Base-by-base conservation (phyloP, 768 basidiomycete species). In the Collybiopsis confluens region DNA sequence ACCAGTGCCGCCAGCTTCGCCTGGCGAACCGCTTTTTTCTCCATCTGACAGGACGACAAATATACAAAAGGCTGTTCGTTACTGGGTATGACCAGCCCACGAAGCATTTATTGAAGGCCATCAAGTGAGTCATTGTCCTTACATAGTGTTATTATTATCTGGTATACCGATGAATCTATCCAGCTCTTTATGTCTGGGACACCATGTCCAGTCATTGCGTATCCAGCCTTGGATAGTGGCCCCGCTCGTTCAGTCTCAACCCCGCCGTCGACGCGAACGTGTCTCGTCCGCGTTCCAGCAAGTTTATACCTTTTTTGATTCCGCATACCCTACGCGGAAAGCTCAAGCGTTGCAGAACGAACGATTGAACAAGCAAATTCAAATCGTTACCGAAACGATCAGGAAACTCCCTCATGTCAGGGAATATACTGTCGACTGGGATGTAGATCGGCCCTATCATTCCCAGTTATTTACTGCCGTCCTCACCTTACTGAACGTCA, bases 381-480 rank as follows among this genome's bases (percentile, higher is more conserved):
- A 51, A 4, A 65, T 62, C 36, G 58, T 78, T 46, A 63, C 63
- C 8, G 61, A 67, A 10, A 66, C 72, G 0, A 65, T 77, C 16
- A 55, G 58, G 30, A 60, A 55, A 1, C 68, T 78, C 56, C 58
- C 54, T 10, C 60, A 69, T 8, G 61, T 77, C 10, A 56, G 66
- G 26, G 69, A 69, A 46, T 78, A 75, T 60, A 61, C 59, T 13
- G 62, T 80, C 21, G 64, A 64, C n/a, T 78, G 75, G 72, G 67
- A 73, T 38, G 69, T 70, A 27, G 60, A 63, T 20, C 41, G 52
- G 4, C 59, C 56, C 0, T 70, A 70, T 52, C 73, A 75, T 43
- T 62, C 63, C 5, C 67, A 73, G 43, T 64, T 75, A 24, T 72
- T 73, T 56, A 52, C 61, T 23, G 71, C 69, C 2, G 71, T 78